Evolutionary conservation across 805 yeast genomes (phyloP), one percentile per base, ranked within the genome.

Genomic region (Danielia reshetovae): DNA sequence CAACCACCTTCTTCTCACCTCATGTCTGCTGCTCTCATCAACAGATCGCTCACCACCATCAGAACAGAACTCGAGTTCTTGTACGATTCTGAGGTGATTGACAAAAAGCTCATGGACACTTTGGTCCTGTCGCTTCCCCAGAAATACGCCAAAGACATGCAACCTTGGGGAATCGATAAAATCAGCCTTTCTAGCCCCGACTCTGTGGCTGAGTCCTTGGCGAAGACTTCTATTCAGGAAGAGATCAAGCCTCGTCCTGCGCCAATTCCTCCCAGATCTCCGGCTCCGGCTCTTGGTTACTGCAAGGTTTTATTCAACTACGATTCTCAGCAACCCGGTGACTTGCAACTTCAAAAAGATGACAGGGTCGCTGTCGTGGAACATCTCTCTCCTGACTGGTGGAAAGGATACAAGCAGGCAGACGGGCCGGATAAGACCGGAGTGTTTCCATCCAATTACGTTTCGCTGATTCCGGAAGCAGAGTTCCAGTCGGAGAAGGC

Each of bases 381-480:
- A 54, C 84, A 77, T 50, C 69, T 82, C 30, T 84, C 90, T 14
- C 71, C 74, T 24, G 90, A 88, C 53, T 90, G 98, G 98, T 88
- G 93, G 85, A 82, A 76, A 54, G 98, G 98, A 30, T 62, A 59
- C 43, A 57, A 52, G 39, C 42, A 50, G 28, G 62, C 65, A 12
- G 55, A 70, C 28, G 33, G 33, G 6, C 43, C 58, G 1, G 74
- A 76, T 4, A 57, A 59, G 21, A 72, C 74, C 6, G 98, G 97
- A 27, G 80, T 89, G 53, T 89, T 93, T 65, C 98, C 98, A 7
- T 66, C 90, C 1, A 86, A 86, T 56, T 90, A 93, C 53, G 95
- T 88, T 32, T 72, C 45, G 16, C 43, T 70, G 26, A 52, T 71
- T 4, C 46, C 65, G 9, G 59, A 54, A 36, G 45, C 56, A 15